Evolutionary conservation across 192 early-diverging fungal genomes (phyloP).

Genomic region (Coemansia sp.): DNA sequence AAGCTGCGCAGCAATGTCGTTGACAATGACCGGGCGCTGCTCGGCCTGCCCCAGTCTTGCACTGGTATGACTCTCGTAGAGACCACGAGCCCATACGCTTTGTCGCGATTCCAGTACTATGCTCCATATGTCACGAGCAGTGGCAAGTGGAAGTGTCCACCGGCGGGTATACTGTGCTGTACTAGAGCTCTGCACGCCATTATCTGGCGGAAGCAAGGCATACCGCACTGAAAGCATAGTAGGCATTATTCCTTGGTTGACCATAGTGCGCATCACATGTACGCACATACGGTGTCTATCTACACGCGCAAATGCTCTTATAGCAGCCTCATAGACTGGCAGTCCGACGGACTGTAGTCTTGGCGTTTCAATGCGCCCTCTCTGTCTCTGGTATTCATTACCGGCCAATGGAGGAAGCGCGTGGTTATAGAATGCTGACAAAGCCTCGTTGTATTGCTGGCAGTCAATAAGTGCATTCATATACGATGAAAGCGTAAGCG

Average conservation of each 20-base stretch:
- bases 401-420: conserved; percentile 3
- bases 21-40: conserved; percentile 41
- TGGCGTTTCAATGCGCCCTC: background rate
- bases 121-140: conserved; percentile 32
- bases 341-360: conserved; percentile 12
- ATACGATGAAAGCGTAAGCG: conserved; percentile 42
- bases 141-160: conserved; percentile 37
- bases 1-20: conserved; percentile 43
- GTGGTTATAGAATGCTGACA: conserved; percentile 30
- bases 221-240: conserved; percentile 36
- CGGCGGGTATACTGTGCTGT: conserved; percentile 12
- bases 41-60: background rate
- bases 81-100: conserved; percentile 17
- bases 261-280: conserved; percentile 27
- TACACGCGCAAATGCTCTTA: conserved; percentile 33
- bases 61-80: background rate
- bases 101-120: conserved; percentile 22
- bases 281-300: conserved; percentile 33
- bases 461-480: conserved; percentile 41
- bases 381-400: background rate
- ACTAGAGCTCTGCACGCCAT: background rate
- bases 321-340: conserved; percentile 35
- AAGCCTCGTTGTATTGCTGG: conserved; percentile 24
- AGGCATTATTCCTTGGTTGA: conserved; percentile 21
- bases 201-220: conserved; percentile 38